Evolutionary conservation across 2,329 filamentous ascomycete genomes (phyloP), one percentile per base, ranked within the genome.

Genomic region (Colletotrichum brevisporum): DNA sequence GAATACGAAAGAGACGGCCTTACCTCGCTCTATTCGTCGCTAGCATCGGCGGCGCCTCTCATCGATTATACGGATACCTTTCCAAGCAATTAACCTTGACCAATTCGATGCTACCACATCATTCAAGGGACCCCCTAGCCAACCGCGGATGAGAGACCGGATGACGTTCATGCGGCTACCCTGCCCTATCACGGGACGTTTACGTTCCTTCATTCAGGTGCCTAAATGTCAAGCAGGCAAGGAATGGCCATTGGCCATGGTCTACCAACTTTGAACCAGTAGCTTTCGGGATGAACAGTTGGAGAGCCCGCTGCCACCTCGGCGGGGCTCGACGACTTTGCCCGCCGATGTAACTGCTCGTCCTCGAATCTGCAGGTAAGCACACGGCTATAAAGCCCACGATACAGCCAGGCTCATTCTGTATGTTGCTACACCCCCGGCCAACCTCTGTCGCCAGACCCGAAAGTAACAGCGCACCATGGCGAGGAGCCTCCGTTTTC

Each of bases 1-100:
- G 24, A 41, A 12, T 61, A 10, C 24, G 45, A 54, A 50, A 54
- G 21, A 55, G 18, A 5, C 60, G 66, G 41, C 41, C 43, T 59
- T 59, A 45, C 56, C 55, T 69, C 66, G 66, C 66, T 66, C 43
- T 62, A 66, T 69, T 67, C 41, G 55, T 69, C 62, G 67, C 55
- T 67, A 51, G 48, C 63, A 50, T 36, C 31, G 31, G 31, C 31
- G 10, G 31, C 6, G 31, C 67, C 62, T 43, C 26, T 57, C n/a
- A 52, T 56, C 24, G 47, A 69, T 60, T 56, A 69, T 26, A 24
- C 21, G 21, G 21, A 24, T 24, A 61, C 62, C 5, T 61, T 31
- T 57, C 50, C n/a, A 21, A 24, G n/a, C 52, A 52, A 61, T 56
- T 56, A 54, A 60, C 43, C 56, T 62, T 54, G 15, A 43, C 56